A percentile compares a stretch with the other conserved stretches of the same genome.
Evolutionary conservation across 2,329 filamentous ascomycete genomes (phyloP).

Genomic region (Colletotrichum somersetense): DNA sequence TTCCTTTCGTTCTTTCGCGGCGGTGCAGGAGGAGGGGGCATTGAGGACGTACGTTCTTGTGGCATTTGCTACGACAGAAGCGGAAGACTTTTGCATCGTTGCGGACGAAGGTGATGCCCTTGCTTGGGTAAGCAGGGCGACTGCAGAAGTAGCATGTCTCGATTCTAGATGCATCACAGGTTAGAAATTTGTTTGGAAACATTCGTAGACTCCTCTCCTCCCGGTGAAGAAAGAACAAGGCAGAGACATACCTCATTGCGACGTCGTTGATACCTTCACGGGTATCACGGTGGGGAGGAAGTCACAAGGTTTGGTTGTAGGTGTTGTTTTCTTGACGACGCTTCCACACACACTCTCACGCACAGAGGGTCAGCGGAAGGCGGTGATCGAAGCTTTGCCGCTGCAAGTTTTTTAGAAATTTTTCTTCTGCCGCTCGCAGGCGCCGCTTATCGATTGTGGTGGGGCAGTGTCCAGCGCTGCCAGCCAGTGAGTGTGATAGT

Average conservation of each 20-base stretch:
- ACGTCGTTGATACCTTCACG: slow-evolving; percentile 36
- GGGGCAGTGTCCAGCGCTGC: slow-evolving; percentile 13
- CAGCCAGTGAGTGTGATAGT: slow-evolving; percentile 14
- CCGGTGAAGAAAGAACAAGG: neutral
- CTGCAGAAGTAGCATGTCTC: slow-evolving; percentile 62
- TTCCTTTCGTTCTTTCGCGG: neutral
- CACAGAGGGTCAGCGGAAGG: slow-evolving; percentile 32
- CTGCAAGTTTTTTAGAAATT: slow-evolving; percentile 40
- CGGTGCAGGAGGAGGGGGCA: neutral
- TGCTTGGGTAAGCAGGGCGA: slow-evolving; percentile 66
- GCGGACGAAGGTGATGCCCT: slow-evolving; percentile 60
- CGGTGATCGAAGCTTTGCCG: slow-evolving; percentile 37
- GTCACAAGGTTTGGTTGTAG: slow-evolving; percentile 13
- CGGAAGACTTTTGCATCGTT: slow-evolving; percentile 64
- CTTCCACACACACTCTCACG: slow-evolving; percentile 22
- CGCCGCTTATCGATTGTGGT: slow-evolving; percentile 39
- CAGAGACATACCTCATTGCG: slow-evolving; percentile 37
- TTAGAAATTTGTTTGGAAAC: slow-evolving; percentile 12
- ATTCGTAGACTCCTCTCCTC: neutral
- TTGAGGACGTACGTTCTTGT: slow-evolving; percentile 64
- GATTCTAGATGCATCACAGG: slow-evolving; percentile 50
- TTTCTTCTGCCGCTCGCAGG: slow-evolving; percentile 31
- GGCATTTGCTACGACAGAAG: slow-evolving; percentile 72
- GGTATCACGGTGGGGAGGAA: slow-evolving; percentile 29
- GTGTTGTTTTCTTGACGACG: slow-evolving; percentile 26